These are phyloP conservation scores for Ustilago bromivora DNA, from an alignment of 1,284 basidiomycete genomes.

Conservation along the genomic window DNA sequence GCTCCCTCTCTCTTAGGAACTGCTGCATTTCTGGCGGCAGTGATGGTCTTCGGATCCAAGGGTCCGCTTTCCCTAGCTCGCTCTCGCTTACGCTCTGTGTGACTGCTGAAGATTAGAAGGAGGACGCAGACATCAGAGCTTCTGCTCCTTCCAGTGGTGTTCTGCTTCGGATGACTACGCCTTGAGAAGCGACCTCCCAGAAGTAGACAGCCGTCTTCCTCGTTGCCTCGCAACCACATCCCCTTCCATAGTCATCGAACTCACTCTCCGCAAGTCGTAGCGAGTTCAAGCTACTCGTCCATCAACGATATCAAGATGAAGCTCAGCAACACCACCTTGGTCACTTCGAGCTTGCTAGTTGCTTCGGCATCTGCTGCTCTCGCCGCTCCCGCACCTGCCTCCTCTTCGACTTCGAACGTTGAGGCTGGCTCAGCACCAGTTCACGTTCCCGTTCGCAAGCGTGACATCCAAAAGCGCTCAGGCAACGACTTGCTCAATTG, in stretches of 20 bases:
- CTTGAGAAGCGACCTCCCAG: not conserved
- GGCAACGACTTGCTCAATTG: conserved; percentile 48
- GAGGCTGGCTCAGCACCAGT: conserved; percentile 5
- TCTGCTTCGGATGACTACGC: not conserved
- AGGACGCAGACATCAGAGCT: conserved; percentile 16
- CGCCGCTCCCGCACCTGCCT: conserved; percentile 26
- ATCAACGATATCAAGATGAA: conserved; percentile 21
- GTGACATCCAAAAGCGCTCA: conserved; percentile 21
- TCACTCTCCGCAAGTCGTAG: not conserved
- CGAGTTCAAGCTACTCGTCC: not conserved
- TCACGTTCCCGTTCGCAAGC: conserved; percentile 42
- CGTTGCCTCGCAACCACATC: not conserved
- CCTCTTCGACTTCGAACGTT: not conserved
- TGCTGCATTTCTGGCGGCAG: not conserved
- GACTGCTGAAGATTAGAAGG: not conserved
- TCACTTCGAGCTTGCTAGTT: conserved; percentile 30
- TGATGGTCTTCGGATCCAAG: not conserved
- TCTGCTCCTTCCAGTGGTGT: not conserved
- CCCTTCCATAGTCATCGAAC: not conserved
- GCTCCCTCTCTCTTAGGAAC: not conserved
- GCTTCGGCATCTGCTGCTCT: conserved; percentile 25
- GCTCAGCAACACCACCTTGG: conserved; percentile 27
- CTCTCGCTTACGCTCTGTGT: conserved; percentile 1
- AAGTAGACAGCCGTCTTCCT: not conserved
- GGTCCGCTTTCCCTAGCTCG: not conserved